Evolutionary conservation across 768 basidiomycete species (phyloP), one percentile per base, ranked within the genome.

Genomic region (Calocera viscosa): DNA sequence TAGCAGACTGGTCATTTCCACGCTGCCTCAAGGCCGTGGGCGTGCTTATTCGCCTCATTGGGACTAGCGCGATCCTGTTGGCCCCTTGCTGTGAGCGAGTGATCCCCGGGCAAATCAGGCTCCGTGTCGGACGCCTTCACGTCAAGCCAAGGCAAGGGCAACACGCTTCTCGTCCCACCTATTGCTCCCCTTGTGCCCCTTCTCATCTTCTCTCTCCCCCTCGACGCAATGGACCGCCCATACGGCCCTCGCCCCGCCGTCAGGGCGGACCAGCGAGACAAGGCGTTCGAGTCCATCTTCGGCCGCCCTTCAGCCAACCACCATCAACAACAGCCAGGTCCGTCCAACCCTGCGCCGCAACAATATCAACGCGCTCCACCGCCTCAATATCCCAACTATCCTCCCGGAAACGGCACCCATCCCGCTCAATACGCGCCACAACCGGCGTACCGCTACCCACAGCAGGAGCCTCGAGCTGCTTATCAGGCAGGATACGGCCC

Each of bases 281-380:
- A 85, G 66, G 90, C 90, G 53, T 93, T 91, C 79, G 88, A 91
- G 76, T 84, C 86, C 73, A 91, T 93, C 78, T 93, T 93, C 76
- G 90, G 90, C 28, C 83, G 90, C 28, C 87, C 89, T 64, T 83
- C 84, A 64, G 77, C 80, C 53, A 70, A 78, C 34, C 84, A 85
- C 75, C 86, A 85, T 19, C 49, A 53, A n/a, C 22, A 33, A 65
- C 65, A 63, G 47, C 38, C 38, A 11, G 70, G 72, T 64, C 71
- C 73, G 69, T 71, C 73, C 70, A 64, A 38, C 11, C 60, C 34
- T 19, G 47, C 53, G 26, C 70, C 66, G 72, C 75, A 71, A 71
- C 75, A 69, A 65, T 72, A 72, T 67, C 76, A 76, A 38, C 79
- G 81, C 66, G 74, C 75, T 22, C 78, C 69, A 71, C 30, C 35